phyloP scores from a whole-genome alignment of 164 flowering plant species.

The Umbellularia californica region DNA sequence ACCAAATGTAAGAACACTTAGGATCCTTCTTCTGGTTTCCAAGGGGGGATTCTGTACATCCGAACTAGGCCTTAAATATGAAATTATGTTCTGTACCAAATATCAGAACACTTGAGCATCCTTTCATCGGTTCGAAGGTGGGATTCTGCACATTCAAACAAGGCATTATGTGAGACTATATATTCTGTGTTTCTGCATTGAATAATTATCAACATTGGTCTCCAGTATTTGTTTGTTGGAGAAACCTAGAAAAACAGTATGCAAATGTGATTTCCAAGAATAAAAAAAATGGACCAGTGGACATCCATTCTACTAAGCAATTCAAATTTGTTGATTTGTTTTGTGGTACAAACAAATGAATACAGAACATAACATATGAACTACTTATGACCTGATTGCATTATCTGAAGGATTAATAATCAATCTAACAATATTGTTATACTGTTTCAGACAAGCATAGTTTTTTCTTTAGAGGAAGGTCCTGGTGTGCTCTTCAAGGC shows the following conservation, averaged over 20 bases:
- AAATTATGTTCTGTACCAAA: no score
- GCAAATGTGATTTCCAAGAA: neutral
- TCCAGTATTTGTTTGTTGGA: neutral
- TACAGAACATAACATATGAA: neutral
- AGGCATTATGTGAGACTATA: no score
- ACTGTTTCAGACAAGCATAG: constrained; percentile 76
- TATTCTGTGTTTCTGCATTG: neutral
- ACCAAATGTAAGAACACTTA: no score
- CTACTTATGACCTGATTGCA: neutral
- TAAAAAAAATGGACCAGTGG: neutral
- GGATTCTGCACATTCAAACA: no score
- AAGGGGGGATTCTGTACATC: no score
- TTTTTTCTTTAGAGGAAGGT: constrained; percentile 89
- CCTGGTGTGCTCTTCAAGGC: constrained; percentile 92
- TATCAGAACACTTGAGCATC: no score
- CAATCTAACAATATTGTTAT: constrained; percentile 4
- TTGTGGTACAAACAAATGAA: neutral
- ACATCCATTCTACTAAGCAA: neutral
- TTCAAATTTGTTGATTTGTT: neutral
- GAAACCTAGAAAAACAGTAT: neutral
- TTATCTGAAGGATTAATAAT: neutral
- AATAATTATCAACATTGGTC: neutral
- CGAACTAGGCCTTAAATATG: no score
- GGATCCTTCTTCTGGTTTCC: no score
- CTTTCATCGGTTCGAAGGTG: no score